Percentiles rank a stretch among this genome's conserved stretches.
phyloP scores from a whole-genome alignment of 148 eudicot species.

The Rhododendron vialii region DNA sequence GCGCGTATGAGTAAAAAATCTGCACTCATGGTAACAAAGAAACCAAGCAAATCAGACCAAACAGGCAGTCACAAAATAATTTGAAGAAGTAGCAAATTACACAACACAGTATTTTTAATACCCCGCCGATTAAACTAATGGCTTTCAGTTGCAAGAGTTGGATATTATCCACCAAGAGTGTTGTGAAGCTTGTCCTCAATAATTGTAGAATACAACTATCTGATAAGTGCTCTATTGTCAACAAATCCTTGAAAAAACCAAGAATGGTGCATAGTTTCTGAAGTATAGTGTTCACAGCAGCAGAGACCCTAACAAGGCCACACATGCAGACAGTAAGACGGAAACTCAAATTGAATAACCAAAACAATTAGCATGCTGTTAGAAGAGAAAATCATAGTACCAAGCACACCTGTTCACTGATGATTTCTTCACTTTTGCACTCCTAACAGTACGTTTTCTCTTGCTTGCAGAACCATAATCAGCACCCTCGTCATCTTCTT shows the following conservation, averaged over 20 bases:
- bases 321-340: slow-evolving; percentile 9
- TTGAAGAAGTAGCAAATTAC: background rate
- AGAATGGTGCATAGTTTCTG: slow-evolving; percentile 91
- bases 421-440: slow-evolving; percentile 62
- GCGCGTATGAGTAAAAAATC: slow-evolving; percentile 76
- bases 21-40: slow-evolving; percentile 30
- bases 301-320: slow-evolving; percentile 54
- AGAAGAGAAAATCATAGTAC: slow-evolving; percentile 7
- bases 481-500: slow-evolving; percentile 59
- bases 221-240: slow-evolving; percentile 76
- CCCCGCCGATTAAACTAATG: slow-evolving; percentile 82
- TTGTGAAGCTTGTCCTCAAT: slow-evolving; percentile 75
- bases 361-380: background rate
- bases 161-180: slow-evolving; percentile 83
- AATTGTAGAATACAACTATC: slow-evolving; percentile 97
- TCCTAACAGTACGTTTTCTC: slow-evolving; percentile 66
- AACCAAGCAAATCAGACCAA: slow-evolving; percentile 9
- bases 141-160: slow-evolving; percentile 96
- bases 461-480: slow-evolving; percentile 86
- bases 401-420: slow-evolving; percentile 50
- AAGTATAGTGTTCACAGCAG: slow-evolving; percentile 60
- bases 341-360: background rate
- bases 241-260: slow-evolving; percentile 66
- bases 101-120: slow-evolving; percentile 22
- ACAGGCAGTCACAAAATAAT: slow-evolving; percentile 1